Evolutionary conservation across 352 stramenopile species (phyloP).

Genomic region (Phytophthora cryptogea): DNA sequence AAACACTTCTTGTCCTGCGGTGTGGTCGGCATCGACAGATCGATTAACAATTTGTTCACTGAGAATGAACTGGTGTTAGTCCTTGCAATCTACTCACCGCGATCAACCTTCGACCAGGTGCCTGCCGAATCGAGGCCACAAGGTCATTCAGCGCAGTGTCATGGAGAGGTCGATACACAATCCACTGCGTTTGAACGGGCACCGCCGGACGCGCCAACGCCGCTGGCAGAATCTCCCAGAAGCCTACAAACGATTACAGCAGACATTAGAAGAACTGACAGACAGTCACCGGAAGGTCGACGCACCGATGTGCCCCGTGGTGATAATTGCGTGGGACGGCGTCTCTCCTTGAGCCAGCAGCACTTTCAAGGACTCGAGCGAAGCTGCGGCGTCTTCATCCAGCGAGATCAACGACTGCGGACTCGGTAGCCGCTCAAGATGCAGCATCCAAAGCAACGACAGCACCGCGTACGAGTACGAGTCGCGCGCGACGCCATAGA

Average conservation of each 20-base stretch:
- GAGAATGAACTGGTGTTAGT: not conserved
- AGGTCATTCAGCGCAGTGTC: conserved; percentile 43
- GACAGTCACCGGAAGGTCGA: not conserved
- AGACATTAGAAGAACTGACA: not conserved
- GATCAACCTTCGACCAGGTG: conserved; percentile 41
- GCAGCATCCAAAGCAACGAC: conserved; percentile 62
- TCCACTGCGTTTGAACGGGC: conserved; percentile 47
- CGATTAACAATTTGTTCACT: not conserved
- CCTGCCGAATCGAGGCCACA: conserved; percentile 38
- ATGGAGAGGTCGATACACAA: conserved; percentile 66
- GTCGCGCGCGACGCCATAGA: conserved; percentile 22
- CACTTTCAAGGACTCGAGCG: conserved; percentile 12
- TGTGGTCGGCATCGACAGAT: conserved; percentile 9
- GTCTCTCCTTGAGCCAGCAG: conserved; percentile 5
- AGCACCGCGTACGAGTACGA: conserved; percentile 33
- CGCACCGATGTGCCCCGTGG: conserved; percentile 51
- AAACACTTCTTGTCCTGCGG: conserved; percentile 65
- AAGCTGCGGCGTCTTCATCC: conserved; percentile 20
- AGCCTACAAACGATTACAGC: conserved; percentile 24
- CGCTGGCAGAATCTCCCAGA: conserved; percentile 62
- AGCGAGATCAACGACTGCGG: conserved; percentile 14
- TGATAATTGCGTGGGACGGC: conserved; percentile 39
- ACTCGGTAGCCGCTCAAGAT: conserved; percentile 24
- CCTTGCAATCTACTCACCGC: conserved; percentile 37
- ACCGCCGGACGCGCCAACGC: conserved; percentile 34